phyloP scores from a whole-genome alignment of 106 monocot species.

The Apostasia shenzhenica region DNA sequence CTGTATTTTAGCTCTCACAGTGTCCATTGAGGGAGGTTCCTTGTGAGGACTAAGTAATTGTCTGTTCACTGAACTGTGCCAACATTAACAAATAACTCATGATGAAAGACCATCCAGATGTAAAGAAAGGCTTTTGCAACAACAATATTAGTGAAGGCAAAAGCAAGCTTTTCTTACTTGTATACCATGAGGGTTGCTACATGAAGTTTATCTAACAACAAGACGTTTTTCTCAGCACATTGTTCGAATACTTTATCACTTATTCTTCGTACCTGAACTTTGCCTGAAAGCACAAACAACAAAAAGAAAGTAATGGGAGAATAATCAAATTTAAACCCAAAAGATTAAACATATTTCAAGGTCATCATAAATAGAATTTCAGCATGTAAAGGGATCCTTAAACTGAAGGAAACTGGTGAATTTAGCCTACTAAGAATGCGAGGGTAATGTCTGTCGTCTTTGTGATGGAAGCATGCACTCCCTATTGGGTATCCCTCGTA shows the following conservation, averaged over 20 bases:
- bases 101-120: not conserved
- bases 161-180: constrained; percentile 19
- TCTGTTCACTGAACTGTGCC: constrained; percentile 37
- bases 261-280: constrained; percentile 23
- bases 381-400: no score
- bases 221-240: constrained; percentile 1
- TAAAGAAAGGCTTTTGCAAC: not conserved
- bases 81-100: not conserved
- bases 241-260: constrained; percentile 28
- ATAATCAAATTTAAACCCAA: no score
- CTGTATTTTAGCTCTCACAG: constrained; percentile 2
- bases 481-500: no score
- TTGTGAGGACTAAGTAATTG: constrained; percentile 36
- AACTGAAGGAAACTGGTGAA: not conserved
- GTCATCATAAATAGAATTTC: not conserved
- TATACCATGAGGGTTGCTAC: constrained; percentile 37
- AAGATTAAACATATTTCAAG: not conserved
- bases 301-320: no score
- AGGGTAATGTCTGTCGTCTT: no score
- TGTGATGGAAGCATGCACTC: no score
- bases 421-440: not conserved
- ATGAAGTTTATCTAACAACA: constrained; percentile 18
- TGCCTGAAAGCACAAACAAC: constrained; percentile 22
- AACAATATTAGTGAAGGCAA: not conserved
- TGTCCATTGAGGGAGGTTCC: constrained; percentile 26